Evolutionary conservation across 129 eudicot species (phyloP).

Genomic region (Artemisia annua): DNA sequence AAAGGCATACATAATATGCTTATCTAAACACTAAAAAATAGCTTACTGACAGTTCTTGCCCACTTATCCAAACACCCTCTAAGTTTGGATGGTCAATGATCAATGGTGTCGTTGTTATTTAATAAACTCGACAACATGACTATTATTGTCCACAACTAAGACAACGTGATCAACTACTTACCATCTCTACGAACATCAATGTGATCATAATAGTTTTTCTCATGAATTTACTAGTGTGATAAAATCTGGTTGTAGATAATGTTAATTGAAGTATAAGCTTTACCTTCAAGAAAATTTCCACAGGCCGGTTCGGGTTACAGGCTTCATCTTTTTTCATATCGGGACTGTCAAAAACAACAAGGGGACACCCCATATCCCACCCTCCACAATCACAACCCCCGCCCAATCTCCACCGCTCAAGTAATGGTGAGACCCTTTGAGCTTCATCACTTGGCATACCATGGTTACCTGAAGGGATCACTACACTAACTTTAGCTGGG

Average conservation of each 20-base stretch:
- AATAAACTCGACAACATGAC: neutral
- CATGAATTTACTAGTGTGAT: neutral
- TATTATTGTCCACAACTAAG: neutral
- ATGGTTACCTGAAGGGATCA: conserved; percentile 80
- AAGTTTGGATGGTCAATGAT: neutral
- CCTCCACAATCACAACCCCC: conserved; percentile 97
- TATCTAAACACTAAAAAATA: conserved; percentile 8
- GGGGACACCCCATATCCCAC: conserved; percentile 98
- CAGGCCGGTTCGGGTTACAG: conserved; percentile 6
- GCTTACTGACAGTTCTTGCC: neutral
- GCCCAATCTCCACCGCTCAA: conserved; percentile 80
- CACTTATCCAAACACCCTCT: neutral
- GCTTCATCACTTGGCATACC: conserved; percentile 57
- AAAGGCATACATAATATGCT: neutral
- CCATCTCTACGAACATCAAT: neutral
- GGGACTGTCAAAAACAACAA: conserved; percentile 58
- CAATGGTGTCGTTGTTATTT: neutral
- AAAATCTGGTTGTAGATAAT: neutral
- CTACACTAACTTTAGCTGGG: conserved; percentile 55
- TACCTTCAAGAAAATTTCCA: conserved; percentile 38
- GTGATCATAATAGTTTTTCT: neutral
- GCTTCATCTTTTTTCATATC: conserved; percentile 35
- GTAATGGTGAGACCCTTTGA: conserved; percentile 63
- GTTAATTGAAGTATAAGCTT: neutral
- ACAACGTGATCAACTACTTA: neutral